A percentile compares a stretch with the other conserved stretches of the same genome.
phyloP scores from a whole-genome alignment of 140 eudicot species.

The Flaveria floridana region DNA sequence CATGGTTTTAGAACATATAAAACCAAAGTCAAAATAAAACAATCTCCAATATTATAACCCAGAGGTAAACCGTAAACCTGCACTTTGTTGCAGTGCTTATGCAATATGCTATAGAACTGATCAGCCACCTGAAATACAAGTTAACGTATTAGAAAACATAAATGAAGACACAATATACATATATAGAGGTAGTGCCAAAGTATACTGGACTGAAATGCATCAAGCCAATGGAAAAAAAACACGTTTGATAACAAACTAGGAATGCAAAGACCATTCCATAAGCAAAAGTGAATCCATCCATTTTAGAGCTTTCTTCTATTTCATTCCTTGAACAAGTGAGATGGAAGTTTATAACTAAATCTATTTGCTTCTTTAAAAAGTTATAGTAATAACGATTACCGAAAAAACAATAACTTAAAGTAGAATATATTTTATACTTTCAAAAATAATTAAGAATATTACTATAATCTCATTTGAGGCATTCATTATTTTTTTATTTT shows the following conservation, averaged over 20 bases:
- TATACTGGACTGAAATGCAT: background rate
- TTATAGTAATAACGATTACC: background rate
- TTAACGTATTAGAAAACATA: background rate
- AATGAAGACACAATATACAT: background rate
- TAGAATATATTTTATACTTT: background rate
- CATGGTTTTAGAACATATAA: slow-evolving; percentile 7
- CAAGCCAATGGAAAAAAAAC: background rate
- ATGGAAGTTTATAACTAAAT: background rate
- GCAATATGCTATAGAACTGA: slow-evolving; percentile 80
- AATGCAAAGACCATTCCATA: background rate
- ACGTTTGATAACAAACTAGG: background rate
- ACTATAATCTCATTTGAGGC: background rate
- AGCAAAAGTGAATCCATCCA: background rate
- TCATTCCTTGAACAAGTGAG: background rate
- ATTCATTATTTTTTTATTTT: background rate
- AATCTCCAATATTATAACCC: background rate
- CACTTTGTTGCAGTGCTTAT: slow-evolving; percentile 80
- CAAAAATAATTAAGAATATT: background rate
- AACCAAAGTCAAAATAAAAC: background rate
- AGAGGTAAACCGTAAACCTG: slow-evolving; percentile 66
- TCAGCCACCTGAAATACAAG: slow-evolving; percentile 78
- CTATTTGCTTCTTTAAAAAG: background rate
- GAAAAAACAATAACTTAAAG: background rate
- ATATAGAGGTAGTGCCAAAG: background rate
- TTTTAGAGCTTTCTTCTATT: background rate